These are phyloP conservation scores for Kwoniella bestiolae DNA, from an alignment of 768 basidiomycete species.

Conservation along the genomic window DNA sequence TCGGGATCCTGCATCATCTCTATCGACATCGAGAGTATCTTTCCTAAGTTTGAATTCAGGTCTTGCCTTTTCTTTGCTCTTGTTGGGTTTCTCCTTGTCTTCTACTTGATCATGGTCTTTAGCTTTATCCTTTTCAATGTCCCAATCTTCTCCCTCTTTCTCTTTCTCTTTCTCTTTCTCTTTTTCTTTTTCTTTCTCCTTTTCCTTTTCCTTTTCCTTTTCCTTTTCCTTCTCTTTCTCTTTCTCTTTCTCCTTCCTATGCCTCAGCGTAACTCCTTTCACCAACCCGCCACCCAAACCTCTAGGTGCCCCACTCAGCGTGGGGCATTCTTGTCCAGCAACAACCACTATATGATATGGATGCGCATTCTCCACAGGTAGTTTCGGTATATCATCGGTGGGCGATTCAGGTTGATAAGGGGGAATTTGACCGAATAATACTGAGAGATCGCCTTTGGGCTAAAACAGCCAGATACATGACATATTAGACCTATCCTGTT, in stretches of 20 bases:
- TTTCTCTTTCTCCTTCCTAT: conserved; percentile 44
- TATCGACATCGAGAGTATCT: conserved; percentile 11
- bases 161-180: conserved; percentile 12
- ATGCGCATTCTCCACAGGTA: conserved; percentile 45
- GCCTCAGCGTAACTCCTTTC: conserved; percentile 50
- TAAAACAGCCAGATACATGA: too few species aligned
- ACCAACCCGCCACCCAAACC: conserved; percentile 55
- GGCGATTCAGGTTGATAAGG: conserved; percentile 32
- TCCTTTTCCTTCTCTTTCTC: conserved; percentile 42
- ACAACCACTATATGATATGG: conserved; percentile 57
- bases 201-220: conserved; percentile 29
- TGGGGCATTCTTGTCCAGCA: conserved; percentile 56
- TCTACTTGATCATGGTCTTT: not conserved
- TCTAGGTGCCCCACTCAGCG: conserved; percentile 51
- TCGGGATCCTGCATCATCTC: conserved; percentile 5
- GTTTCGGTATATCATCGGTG: conserved; percentile 30
- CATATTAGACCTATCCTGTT: not conserved
- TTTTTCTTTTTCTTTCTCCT: conserved; percentile 26
- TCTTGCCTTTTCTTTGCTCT: conserved; percentile 7
- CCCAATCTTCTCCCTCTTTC: conserved; percentile 1
- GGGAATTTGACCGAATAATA: conserved; percentile 50
- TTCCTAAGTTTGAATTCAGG: conserved; percentile 9
- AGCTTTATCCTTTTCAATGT: not conserved
- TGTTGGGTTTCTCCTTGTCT: not conserved
- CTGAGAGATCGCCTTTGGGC: conserved; percentile 56